Evolutionary conservation across 2,329 filamentous ascomycete species (phyloP), one percentile per base, ranked within the genome.

Genomic region (Alternaria gansuensis): DNA sequence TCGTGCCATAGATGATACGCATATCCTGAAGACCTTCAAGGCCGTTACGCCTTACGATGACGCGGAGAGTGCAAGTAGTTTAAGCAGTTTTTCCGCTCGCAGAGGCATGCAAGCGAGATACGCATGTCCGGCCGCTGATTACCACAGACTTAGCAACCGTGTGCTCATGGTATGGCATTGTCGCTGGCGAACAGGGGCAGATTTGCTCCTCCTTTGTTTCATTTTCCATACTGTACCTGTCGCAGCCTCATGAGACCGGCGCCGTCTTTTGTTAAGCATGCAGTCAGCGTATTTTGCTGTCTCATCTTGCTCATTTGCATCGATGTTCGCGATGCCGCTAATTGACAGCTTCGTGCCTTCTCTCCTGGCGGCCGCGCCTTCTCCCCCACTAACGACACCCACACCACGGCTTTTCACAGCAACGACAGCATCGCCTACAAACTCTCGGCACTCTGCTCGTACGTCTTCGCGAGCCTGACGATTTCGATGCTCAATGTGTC

Each of bases 281-380:
- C 46, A 28, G 34, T 7, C 46, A 39, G 34, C 24, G 17, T 23
- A 43, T n/a, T 14, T 31, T 21, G 26, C 33, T 37, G 26, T 45
- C 23, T 53, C 14, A 21, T 31, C 10, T 3, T 41, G 21, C 28
- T 28, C 14, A 37, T 26, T 26, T 23, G 41, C 51, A 48, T 31
- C 33, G 41, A 40, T 31, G 5, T 48, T 36, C 29, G 43, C 26
- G 43, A 29, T 46, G 52, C 28, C 34, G 52, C 52, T 41, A 50
- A 28, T 26, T 2, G 44, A 10, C 26, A 54, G 43, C 33, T n/a
- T 28, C 24, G 28, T 40, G 52, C 24, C 31, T 31, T 54, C 28
- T 36, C 28, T 40, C 26, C 21, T 40, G 29, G 44, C 36, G 26
- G 44, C 43, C 14, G 43, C 28, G 26, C 26, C 34, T 40, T 48